Percentiles rank a stretch among this genome's conserved stretches.
Evolutionary conservation across 2,329 filamentous ascomycete genomes (phyloP).

Genomic region (Aureobasidium sp.): DNA sequence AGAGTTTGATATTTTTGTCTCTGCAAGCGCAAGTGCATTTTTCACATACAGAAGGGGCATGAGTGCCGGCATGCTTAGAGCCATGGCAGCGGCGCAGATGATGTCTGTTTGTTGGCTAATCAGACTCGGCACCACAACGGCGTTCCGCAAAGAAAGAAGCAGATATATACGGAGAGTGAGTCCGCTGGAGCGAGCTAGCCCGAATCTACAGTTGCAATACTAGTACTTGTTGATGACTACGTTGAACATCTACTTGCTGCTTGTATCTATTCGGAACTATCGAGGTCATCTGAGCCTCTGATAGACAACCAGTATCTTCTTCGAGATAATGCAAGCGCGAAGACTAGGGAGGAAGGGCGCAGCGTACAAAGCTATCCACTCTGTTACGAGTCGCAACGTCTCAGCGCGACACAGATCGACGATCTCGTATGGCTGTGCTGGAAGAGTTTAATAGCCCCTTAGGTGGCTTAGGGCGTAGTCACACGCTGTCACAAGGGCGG

Average conservation of each 20-base stretch:
- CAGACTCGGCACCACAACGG: not conserved
- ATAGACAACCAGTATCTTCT: not conserved
- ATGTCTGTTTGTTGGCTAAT: not conserved
- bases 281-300: too few species aligned
- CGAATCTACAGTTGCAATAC: not conserved
- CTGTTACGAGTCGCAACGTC: not conserved
- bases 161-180: not conserved
- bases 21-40: not conserved
- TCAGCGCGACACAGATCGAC: not conserved
- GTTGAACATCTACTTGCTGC: not conserved
- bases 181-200: not conserved
- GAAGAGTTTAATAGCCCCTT: not conserved
- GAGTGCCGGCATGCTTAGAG: not conserved
- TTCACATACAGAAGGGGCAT: not conserved
- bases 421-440: not conserved
- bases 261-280: not conserved
- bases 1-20: not conserved
- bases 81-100: not conserved
- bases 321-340: not conserved
- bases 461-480: not conserved
- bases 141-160: not conserved
- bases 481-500: not conserved
- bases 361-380: constrained; percentile 2
- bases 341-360: not conserved
- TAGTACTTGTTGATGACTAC: not conserved